Evolutionary conservation across 192 early-diverging fungal species (phyloP).

Genomic region (Gamsiella multidivaricata): DNA sequence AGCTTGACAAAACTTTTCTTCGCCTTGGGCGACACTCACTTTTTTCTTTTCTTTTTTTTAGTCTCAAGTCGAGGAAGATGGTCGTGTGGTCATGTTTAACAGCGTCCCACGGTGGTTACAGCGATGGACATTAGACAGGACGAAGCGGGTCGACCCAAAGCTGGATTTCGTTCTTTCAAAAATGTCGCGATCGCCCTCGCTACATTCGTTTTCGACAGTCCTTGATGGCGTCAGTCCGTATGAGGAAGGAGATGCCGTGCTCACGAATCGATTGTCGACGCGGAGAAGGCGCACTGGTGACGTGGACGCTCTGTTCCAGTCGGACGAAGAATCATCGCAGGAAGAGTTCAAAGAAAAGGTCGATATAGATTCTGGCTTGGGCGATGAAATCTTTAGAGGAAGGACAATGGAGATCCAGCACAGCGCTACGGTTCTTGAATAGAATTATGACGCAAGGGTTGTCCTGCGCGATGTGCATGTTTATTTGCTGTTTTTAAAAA

Average conservation of each 20-base stretch:
- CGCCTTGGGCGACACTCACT: too few relatives aligned
- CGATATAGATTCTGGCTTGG: neutral
- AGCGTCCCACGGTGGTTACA: constrained; percentile 40
- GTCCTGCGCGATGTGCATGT: neutral
- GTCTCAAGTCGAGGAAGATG: constrained; percentile 35
- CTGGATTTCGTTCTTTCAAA: constrained; percentile 18
- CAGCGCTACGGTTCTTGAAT: neutral
- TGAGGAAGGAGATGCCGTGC: neutral
- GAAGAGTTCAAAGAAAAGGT: neutral
- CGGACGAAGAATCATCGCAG: neutral
- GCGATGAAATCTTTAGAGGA: constrained; percentile 1
- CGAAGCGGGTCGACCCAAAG: constrained; percentile 21
- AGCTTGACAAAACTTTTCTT: too few relatives aligned
- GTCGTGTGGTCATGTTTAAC: constrained; percentile 45
- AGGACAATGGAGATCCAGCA: neutral
- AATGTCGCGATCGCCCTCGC: constrained; percentile 1
- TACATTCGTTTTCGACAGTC: neutral
- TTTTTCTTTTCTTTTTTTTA: neutral
- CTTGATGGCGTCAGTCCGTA: neutral
- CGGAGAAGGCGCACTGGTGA: too few relatives aligned
- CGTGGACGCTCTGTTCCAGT: too few relatives aligned
- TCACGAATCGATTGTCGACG: neutral
- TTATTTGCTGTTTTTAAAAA: too few relatives aligned
- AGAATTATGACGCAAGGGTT: neutral
- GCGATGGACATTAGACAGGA: constrained; percentile 37